Base-by-base conservation (phyloP, 2,329 filamentous ascomycete species). In the Metarhizium album region DNA sequence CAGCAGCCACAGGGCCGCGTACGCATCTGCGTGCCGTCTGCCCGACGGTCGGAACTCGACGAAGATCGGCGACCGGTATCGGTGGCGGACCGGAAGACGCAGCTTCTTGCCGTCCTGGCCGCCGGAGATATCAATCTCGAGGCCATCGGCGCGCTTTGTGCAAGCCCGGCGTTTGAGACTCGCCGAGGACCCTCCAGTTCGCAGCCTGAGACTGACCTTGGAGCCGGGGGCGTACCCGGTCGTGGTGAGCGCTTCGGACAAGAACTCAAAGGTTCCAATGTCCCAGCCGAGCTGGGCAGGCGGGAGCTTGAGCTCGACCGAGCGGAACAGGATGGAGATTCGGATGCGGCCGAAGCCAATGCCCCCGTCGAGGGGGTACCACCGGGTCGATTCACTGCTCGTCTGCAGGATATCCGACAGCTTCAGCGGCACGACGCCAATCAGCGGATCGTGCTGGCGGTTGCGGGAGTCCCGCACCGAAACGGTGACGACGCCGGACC, bases 351-450 rank as follows among this genome's bases (percentile, higher is more conserved):
- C 93, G 57, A 93, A 97, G 1, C 93, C 87, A 55, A 97, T 84
- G 11, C 93, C 93, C 22, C 91, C 93, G 62, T 95, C 90, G 0
- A 98, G 77, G n/a, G 93, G 91, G 64, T 96, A 97, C 90, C 90
- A 96, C 53, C 90, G 76, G 2, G 90, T 94, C 50, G 84, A 72
- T 65, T 97, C 89, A 43, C 89, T 95, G 57, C 83, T 86, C 0
- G 85, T 94, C 59, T 91, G 83, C 22, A 98, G 74, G n/a, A 96
- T 78, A 47, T 96, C 89, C 0, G 87, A 87, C 0, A 97, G 68
- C 64, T 90, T 93, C 53, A 98, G 72, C 1, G 90, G 89, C 2
- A 97, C 86, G 4, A 97, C 86, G 40, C 93, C 93, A 31, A 97
- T 80, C 53, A 98, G 89, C 0, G 93, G 91, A 57, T 97, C 93